These are phyloP conservation scores for Trametes meyenii DNA, from an alignment of 768 basidiomycete species.

Conservation along the genomic window DNA sequence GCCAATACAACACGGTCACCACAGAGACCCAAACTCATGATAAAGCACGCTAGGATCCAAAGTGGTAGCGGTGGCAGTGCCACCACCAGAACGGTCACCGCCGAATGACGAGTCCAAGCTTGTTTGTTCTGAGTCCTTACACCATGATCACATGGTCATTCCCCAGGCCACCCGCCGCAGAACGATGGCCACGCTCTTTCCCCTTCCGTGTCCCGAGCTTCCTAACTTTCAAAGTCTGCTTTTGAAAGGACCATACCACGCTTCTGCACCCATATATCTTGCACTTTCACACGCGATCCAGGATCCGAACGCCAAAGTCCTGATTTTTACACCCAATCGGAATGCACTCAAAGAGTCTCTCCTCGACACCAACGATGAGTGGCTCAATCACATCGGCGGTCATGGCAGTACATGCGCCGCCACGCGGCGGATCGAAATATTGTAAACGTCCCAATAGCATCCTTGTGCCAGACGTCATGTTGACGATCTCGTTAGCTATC, in stretches of 20 bases:
- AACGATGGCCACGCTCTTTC: conserved; percentile 43
- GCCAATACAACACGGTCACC: too few species aligned
- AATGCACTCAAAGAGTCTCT: conserved; percentile 46
- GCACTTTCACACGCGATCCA: conserved; percentile 51
- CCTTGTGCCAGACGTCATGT: neutral
- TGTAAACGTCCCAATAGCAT: conserved; percentile 47
- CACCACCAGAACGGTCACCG: too few species aligned
- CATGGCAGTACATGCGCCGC: conserved; percentile 30
- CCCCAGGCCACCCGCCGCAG: neutral
- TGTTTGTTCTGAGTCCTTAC: neutral
- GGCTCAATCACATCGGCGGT: conserved; percentile 36
- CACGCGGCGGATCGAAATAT: conserved; percentile 42
- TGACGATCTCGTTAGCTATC: conserved; percentile 50
- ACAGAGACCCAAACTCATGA: too few species aligned
- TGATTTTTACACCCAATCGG: conserved; percentile 61
- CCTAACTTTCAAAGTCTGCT: conserved; percentile 63
- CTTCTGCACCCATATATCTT: conserved; percentile 73
- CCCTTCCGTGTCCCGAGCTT: conserved; percentile 46
- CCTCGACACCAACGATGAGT: conserved; percentile 51
- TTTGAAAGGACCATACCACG: conserved; percentile 61
- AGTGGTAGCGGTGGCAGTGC: too few species aligned
- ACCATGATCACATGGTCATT: conserved; percentile 47
- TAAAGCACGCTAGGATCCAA: too few species aligned
- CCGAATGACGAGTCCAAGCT: neutral
- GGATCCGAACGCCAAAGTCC: conserved; percentile 37